Conservation (phyloP, 139 green algal species). For the Micractinium sp. region DNA sequence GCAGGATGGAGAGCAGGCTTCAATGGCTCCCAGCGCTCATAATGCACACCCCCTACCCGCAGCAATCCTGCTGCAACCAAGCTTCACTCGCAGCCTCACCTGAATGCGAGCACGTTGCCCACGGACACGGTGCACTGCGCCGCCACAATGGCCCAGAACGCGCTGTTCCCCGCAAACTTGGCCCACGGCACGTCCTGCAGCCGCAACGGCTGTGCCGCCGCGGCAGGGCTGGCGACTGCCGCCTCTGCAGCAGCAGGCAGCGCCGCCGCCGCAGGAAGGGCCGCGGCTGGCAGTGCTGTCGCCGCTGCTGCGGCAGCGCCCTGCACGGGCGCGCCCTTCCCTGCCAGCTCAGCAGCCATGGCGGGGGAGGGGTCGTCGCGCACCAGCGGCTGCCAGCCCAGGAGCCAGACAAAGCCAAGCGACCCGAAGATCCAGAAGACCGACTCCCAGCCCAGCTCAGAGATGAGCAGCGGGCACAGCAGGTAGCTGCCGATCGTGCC, state of each 20-base stretch:
- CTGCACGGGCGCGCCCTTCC: too few relatives aligned
- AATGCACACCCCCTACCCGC: too few relatives aligned
- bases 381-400: conserved; percentile 60
- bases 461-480: conserved; percentile 65
- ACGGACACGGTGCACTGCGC: conserved; percentile 54
- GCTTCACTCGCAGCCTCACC: too few relatives aligned
- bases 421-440: conserved; percentile 74
- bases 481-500: conserved; percentile 72
- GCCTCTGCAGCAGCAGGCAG: too few relatives aligned
- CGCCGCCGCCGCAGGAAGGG: neutral
- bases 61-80: too few relatives aligned
- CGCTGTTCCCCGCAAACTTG: conserved; percentile 52
- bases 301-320: too few relatives aligned
- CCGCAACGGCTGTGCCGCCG: neutral
- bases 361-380: conserved; percentile 18
- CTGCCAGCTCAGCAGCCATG: neutral
- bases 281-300: neutral
- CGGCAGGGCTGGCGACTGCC: too few relatives aligned
- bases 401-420: conserved; percentile 70
- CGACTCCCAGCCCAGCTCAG: conserved; percentile 55
- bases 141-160: conserved; percentile 60
- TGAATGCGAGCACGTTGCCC: neutral
- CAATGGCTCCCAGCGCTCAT: too few relatives aligned
- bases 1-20: neutral
- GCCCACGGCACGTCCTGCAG: conserved; percentile 65